phyloP scores from a whole-genome alignment of 2,329 filamentous ascomycete species.

The Cercospora sojina region DNA sequence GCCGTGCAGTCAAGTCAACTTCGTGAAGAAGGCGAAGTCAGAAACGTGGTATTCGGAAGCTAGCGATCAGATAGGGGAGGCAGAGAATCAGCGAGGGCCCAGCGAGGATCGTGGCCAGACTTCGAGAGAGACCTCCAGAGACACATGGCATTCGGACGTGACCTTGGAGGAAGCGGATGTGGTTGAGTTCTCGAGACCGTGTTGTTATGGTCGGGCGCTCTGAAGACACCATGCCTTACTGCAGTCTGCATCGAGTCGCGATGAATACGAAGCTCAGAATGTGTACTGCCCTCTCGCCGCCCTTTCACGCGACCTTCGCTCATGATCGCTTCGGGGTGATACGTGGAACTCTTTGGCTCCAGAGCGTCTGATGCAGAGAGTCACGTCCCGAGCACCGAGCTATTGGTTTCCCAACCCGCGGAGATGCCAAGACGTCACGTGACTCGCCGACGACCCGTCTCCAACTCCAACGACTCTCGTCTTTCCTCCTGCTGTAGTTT shows the following conservation, averaged over 20 bases:
- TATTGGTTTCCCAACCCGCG: neutral
- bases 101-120: neutral
- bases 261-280: neutral
- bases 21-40: neutral
- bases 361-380: too few species aligned
- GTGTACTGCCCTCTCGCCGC: neutral
- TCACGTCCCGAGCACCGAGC: too few species aligned
- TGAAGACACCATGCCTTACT: neutral
- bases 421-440: neutral
- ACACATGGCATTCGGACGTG: slow-evolving; percentile 10
- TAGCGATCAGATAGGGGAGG: neutral
- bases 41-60: slow-evolving; percentile 11
- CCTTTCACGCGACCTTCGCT: neutral
- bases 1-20: neutral
- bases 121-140: neutral
- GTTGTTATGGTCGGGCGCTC: neutral
- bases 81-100: neutral
- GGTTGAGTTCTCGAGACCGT: neutral
- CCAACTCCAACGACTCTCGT: neutral
- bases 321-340: neutral
- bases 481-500: neutral
- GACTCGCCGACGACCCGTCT: neutral
- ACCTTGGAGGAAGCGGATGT: neutral
- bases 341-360: neutral
- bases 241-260: neutral